These are phyloP conservation scores for Sarocladium brachiariae DNA, from an alignment of 2,329 filamentous ascomycete genomes.

Conservation along the genomic window DNA sequence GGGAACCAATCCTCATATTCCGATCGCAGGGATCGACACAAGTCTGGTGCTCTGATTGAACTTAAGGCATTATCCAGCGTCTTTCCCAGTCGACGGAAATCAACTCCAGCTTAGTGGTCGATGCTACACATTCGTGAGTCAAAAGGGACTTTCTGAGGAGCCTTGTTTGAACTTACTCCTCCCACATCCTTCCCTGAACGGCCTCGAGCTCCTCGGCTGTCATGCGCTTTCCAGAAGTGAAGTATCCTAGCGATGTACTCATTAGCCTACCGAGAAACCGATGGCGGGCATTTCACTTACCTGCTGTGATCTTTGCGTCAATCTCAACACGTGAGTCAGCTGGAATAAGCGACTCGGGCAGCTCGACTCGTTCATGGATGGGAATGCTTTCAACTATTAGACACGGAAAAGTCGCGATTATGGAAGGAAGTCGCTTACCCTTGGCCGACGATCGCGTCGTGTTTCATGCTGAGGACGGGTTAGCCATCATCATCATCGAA, in stretches of 20 bases:
- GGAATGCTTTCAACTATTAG: conserved; percentile 53
- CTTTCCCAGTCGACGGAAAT: too few relatives aligned
- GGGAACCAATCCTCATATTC: not conserved
- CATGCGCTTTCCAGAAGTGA: conserved; percentile 86
- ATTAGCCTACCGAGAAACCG: not conserved
- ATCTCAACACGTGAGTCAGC: conserved; percentile 96
- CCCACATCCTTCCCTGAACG: conserved; percentile 87
- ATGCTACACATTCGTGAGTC: conserved; percentile 24
- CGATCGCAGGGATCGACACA: too few relatives aligned
- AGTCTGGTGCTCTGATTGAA: too few relatives aligned
- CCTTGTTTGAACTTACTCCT: conserved; percentile 49
- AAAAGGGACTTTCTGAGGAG: not conserved
- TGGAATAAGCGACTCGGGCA: conserved; percentile 90
- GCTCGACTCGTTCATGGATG: conserved; percentile 82
- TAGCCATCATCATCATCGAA: not conserved
- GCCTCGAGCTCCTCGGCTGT: conserved; percentile 77
- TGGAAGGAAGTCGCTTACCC: conserved; percentile 44
- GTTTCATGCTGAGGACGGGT: conserved; percentile 61
- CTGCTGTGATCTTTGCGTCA: conserved; percentile 95
- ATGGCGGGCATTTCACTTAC: conserved; percentile 38
- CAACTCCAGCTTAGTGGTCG: conserved; percentile 25
- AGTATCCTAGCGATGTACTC: conserved; percentile 45
- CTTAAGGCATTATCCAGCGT: not conserved
- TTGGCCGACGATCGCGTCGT: conserved; percentile 80
- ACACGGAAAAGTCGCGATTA: not conserved